Base-by-base conservation (phyloP, 768 basidiomycete species). In the Calocybe gangraenosa region DNA sequence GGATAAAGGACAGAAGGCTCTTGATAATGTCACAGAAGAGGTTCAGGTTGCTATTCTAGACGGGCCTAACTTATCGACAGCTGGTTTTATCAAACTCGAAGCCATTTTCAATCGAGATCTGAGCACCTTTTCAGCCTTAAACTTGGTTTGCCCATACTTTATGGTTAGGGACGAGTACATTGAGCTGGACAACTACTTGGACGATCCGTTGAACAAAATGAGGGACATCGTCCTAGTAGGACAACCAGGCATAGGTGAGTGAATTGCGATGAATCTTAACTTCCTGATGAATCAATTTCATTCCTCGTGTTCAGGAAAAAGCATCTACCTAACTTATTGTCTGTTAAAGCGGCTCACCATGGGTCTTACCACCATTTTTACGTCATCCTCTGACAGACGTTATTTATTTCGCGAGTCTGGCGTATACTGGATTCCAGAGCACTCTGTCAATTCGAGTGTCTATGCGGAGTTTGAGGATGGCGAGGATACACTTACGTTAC, bases 241-340 rank as follows among this genome's bases (percentile, higher is more conserved):
- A 31, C n/a, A n/a, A n/a, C n/a, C n/a, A n/a, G n/a, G n/a, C n/a
- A n/a, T n/a, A n/a, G n/a, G n/a, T n/a, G n/a, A 8, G 14, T n/a
- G 30, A 8, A 8, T 8, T 8, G 30, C 30, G 14, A 8, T 31
- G 30, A 14, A 8, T 8, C 14, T 8, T 31, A 8, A 31, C 8
- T 14, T 14, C 14, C 14, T 31, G 30, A 8, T 14, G 30, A 31
- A 8, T 14, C 30, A 8, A 31, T 14, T 14, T 14, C 30, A 11
- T 21, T 18, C 19, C 31, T 42, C 10, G 14, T 21, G 17, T 17
- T 11, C 17, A 42, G 40, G 40, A 28, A 42, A 42, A 30, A 42
- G 22, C 19, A 15, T 30, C 20, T 42, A 42, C 25, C 40, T 42
- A n/a, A 42, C 40, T 3, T 42, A 42, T 21, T 42, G 23, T 31